A percentile compares a stretch with the other conserved stretches of the same genome.
These are phyloP conservation scores for Rubus idaeus DNA, from an alignment of 306 rosid species.

Conservation along the genomic window DNA sequence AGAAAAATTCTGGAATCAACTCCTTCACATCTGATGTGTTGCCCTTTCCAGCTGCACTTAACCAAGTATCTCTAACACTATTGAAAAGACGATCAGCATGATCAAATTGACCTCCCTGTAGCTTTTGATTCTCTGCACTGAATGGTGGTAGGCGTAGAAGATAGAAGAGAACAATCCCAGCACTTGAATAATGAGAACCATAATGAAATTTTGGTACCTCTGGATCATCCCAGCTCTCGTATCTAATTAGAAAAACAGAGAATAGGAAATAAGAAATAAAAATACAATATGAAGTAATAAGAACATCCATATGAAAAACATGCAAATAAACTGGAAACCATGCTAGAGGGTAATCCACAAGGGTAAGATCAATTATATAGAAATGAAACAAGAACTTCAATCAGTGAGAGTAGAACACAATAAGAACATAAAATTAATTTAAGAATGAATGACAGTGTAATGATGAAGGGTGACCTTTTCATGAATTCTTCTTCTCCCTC, in stretches of 20 bases:
- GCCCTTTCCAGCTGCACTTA: constrained; percentile 97
- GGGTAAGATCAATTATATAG: neutral
- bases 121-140: constrained; percentile 92
- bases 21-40: constrained; percentile 99
- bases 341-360: neutral
- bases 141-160: constrained; percentile 96
- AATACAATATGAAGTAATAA: constrained; percentile 3
- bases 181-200: constrained; percentile 99
- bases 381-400: constrained; percentile 4
- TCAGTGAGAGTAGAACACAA: neutral
- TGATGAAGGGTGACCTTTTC: constrained; percentile 61
- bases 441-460: neutral
- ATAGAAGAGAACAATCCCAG: constrained; percentile 98
- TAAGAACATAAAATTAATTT: neutral
- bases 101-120: constrained; percentile 99
- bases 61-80: constrained; percentile 93
- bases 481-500: constrained; percentile 98
- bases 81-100: constrained; percentile 99
- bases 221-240: constrained; percentile 99
- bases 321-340: neutral
- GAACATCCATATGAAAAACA: constrained; percentile 1
- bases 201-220: constrained; percentile 98
- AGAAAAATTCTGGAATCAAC: constrained; percentile 96
- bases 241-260: constrained; percentile 41
- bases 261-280: constrained; percentile 6